These are phyloP conservation scores for Tillandsia fasciculata DNA, from an alignment of 176 grass and related monocot genomes.

Conservation along the genomic window DNA sequence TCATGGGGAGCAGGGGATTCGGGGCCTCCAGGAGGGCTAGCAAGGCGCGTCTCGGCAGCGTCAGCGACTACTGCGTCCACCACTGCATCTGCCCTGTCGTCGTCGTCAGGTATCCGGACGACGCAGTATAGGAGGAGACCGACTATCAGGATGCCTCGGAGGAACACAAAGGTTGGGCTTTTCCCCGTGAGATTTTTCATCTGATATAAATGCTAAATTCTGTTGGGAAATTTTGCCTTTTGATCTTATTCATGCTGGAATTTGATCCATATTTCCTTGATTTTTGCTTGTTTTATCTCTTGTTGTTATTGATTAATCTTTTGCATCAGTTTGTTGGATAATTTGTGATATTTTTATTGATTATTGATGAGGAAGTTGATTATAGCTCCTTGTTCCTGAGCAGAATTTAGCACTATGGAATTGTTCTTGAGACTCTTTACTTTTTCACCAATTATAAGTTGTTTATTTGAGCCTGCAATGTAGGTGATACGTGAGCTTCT, in stretches of 20 bases:
- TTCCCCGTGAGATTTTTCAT: background rate
- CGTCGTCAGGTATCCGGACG: constrained; percentile 70
- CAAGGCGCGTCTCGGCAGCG: constrained; percentile 69
- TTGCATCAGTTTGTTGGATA: too few relatives aligned
- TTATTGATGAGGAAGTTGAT: too few relatives aligned
- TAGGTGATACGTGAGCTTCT: too few relatives aligned
- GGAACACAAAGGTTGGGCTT: constrained; percentile 40
- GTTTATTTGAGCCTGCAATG: too few relatives aligned
- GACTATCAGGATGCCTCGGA: constrained; percentile 47
- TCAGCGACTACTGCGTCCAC: constrained; percentile 95
- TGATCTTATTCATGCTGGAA: background rate
- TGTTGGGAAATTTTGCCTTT: background rate
- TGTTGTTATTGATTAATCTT: too few relatives aligned
- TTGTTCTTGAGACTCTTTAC: too few relatives aligned
- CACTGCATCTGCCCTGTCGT: constrained; percentile 86
- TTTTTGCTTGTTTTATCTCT: too few relatives aligned
- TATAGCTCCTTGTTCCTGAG: too few relatives aligned
- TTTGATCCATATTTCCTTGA: background rate
- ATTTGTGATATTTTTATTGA: too few relatives aligned
- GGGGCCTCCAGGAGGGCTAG: constrained; percentile 55
- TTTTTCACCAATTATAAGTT: too few relatives aligned
- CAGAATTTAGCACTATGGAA: too few relatives aligned
- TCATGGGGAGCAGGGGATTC: constrained; percentile 91
- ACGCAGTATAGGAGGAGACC: constrained; percentile 37
- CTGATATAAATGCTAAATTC: background rate